Evolutionary conservation across 306 rosid species (phyloP), one percentile per base, ranked within the genome.

Genomic region (Hylodesmum podocarpum): DNA sequence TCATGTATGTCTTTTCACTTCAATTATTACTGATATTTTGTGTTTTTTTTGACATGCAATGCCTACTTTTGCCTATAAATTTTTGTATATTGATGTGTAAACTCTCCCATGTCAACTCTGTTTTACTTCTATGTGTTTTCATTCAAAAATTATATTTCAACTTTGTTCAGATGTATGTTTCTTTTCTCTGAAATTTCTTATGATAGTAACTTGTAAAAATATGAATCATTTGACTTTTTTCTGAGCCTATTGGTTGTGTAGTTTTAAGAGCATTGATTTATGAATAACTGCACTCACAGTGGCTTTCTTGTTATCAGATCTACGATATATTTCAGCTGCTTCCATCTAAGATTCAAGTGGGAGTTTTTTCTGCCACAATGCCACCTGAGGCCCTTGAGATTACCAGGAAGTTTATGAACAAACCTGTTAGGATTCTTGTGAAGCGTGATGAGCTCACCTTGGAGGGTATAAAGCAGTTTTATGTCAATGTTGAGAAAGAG

Each of bases 341-440:
- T 7, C 96, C 96, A 37, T 49, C 79, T 4, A 87, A 87, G 87
- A 91, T 89, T 78, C 94, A 91, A 70, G 92, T 91, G 27, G 96
- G 96, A 34, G 96, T 91, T 40, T 91, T 91, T 76, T 91, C 96
- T 55, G 96, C 96, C 19, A 91, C 96, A 34, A 89, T 91, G 96
- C 94, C 96, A 8, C 94, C 96, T 18, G 96, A 91, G 87, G 96
- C 96, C 66, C 90, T 91, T 37, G 96, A 91, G 83, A 91, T 91
- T 81, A 91, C 96, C 11, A 84, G 94, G 73, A 91, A 91, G 81
- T 91, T 91, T 36, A 91, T 91, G 96, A 89, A 84, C 82, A 91
- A 91, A 68, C 96, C 96, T 73, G 94, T 91, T 79, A 89, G 96
- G 88, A 89, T 91, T 58, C 96, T 91, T 61, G 96, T 91, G 78